phyloP scores from a whole-genome alignment of 1,284 basidiomycete genomes.

The Leccinum proliferum region DNA sequence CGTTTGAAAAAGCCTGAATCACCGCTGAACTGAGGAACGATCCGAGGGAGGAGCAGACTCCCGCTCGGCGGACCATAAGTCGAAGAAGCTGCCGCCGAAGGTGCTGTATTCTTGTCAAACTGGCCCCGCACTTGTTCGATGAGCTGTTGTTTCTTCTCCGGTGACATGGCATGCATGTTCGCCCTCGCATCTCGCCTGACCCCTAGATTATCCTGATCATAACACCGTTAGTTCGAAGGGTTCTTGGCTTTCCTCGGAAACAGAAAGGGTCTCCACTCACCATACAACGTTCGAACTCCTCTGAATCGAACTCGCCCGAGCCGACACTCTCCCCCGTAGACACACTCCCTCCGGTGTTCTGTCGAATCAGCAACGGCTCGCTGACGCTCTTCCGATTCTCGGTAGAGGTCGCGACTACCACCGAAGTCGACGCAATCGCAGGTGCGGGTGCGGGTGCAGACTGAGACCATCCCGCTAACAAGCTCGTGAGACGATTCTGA shows the following conservation, averaged over 20 bases:
- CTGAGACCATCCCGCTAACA: slow-evolving; percentile 60
- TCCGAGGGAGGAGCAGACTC: slow-evolving; percentile 47
- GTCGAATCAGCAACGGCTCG: slow-evolving; percentile 55
- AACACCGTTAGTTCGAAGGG: not conserved
- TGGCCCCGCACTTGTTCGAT: slow-evolving; percentile 44
- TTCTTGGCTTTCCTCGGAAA: not conserved
- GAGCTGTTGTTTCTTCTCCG: slow-evolving; percentile 66
- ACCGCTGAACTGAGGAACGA: slow-evolving; percentile 66
- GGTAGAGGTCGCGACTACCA: slow-evolving; percentile 18
- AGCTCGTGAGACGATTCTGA: slow-evolving; percentile 55
- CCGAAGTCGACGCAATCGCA: slow-evolving; percentile 25
- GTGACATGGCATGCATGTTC: slow-evolving; percentile 60
- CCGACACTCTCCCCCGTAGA: slow-evolving; percentile 27
- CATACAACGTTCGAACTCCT: slow-evolving; percentile 57
- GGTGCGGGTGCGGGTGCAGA: slow-evolving; percentile 26
- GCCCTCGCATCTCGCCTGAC: slow-evolving; percentile 65
- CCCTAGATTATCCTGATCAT: slow-evolving; percentile 61
- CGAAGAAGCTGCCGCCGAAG: slow-evolving; percentile 33
- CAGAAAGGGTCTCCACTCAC: slow-evolving; percentile 35
- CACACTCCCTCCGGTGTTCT: slow-evolving; percentile 30
- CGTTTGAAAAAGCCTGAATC: slow-evolving; percentile 64
- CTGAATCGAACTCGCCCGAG: slow-evolving; percentile 40
- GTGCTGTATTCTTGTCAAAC: slow-evolving; percentile 18
- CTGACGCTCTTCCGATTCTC: slow-evolving; percentile 57
- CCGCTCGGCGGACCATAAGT: slow-evolving; percentile 61